phyloP scores from a whole-genome alignment of 768 basidiomycete genomes.

The Lyophyllum semitale region DNA sequence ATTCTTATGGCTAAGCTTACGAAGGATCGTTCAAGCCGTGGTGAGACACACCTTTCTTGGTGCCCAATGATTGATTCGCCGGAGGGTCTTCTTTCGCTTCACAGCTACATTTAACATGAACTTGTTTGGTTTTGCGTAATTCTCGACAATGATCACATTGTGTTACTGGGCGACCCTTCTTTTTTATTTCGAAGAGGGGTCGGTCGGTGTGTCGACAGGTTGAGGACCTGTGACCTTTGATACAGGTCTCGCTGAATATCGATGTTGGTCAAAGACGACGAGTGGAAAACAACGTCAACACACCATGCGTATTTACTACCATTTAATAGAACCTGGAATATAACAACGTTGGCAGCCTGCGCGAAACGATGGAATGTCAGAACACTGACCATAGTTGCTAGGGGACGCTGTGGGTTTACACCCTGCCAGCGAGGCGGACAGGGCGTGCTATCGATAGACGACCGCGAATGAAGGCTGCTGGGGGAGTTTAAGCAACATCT shows the following conservation, averaged over 20 bases:
- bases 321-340: conserved; percentile 66
- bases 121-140: conserved; percentile 80
- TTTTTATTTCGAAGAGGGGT: conserved; percentile 89
- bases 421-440: conserved; percentile 61
- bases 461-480: conserved; percentile 26
- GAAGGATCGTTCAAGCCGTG: conserved; percentile 12
- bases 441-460: conserved; percentile 51
- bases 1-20: conserved; percentile 51
- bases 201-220: conserved; percentile 87
- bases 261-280: conserved; percentile 8
- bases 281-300: conserved; percentile 22
- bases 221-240: conserved; percentile 91
- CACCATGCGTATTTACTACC: conserved; percentile 85
- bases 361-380: neutral
- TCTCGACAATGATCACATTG: conserved; percentile 90
- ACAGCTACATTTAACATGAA: conserved; percentile 87
- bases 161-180: conserved; percentile 89
- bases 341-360: neutral
- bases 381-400: conserved; percentile 17
- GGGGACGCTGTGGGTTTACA: conserved; percentile 21
- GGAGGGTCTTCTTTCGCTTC: conserved; percentile 69
- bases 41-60: conserved; percentile 65
- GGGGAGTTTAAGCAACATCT: conserved; percentile 50
- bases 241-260: conserved; percentile 79
- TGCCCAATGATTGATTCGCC: conserved; percentile 41